Evolutionary conservation across 2,329 filamentous ascomycete genomes (phyloP), one percentile per base, ranked within the genome.

Genomic region (Stenocarpella maydis): DNA sequence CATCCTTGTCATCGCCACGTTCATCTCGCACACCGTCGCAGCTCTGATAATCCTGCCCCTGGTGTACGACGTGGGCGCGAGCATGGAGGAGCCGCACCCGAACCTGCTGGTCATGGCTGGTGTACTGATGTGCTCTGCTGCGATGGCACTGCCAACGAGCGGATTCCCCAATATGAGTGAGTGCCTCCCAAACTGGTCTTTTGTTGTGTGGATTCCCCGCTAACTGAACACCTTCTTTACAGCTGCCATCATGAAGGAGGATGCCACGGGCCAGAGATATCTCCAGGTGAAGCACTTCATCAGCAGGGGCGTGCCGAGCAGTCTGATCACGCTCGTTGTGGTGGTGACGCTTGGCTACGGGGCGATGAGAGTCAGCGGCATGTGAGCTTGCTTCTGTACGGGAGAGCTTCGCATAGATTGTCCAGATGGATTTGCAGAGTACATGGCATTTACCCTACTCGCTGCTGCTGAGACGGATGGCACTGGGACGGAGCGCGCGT

Each of bases 201-300:
- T 41, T 52, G 53, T 3, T 24, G 8, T 9, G 34, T 21, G 26
- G 21, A 26, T 15, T 45, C 17, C 55, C 53, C 39, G 69, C 72
- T 65, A 60, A 52, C 37, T 15, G 50, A 19, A 26, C 12, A 17
- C 12, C 24, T 63, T 14, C 49, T 28, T 31, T 53, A 14, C 65
- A 97, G 94, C 96, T 77, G 96, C 96, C 4, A 98, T 99, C 76
- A 98, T 99, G 96, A 98, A 98, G 86, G 96, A 99, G 82, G 95
- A 99, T 76, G 88, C 93, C 0, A 97, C 95, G 0, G 96, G 96
- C 10, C 93, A 97, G 78, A 87, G 96, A 68, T 99, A 99, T 77
- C 86, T 99, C 66, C 86, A 92, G 71, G 97, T 99, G 65, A 92
- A 92, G 77, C 96, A 99, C 79, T 99, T 99, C 80, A 91, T 99